Conservation (phyloP, 768 basidiomycete species). For the Mycena maculata region DNA sequence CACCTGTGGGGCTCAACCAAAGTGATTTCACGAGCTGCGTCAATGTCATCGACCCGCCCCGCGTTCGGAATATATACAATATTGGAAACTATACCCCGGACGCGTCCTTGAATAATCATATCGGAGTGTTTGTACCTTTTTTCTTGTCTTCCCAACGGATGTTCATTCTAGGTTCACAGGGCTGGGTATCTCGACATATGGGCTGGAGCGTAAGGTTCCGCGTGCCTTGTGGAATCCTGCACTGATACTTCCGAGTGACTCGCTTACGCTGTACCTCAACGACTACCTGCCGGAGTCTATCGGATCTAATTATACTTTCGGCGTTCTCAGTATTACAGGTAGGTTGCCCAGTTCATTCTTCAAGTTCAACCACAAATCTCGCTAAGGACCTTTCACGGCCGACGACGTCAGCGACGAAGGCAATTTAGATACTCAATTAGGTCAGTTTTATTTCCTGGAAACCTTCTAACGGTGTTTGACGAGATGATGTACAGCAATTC, state of each 20-base stretch:
- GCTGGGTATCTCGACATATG: slow-evolving; percentile 49
- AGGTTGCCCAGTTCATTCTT: background rate
- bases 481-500: slow-evolving; percentile 42
- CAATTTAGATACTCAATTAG: slow-evolving; percentile 58
- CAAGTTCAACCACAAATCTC: slow-evolving; percentile 5
- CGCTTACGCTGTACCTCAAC: slow-evolving; percentile 48
- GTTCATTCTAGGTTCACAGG: background rate
- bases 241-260: slow-evolving; percentile 39
- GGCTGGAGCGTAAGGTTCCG: slow-evolving; percentile 34
- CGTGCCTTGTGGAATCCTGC: slow-evolving; percentile 12
- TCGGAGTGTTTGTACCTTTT: slow-evolving; percentile 43
- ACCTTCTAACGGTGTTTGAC: slow-evolving; percentile 44
- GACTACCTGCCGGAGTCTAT: slow-evolving; percentile 43
- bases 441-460: slow-evolving; percentile 53
- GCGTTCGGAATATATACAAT: slow-evolving; percentile 51
- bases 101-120: slow-evolving; percentile 46
- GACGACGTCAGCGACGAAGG: slow-evolving; percentile 38
- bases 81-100: slow-evolving; percentile 46
- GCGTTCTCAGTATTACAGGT: slow-evolving; percentile 52
- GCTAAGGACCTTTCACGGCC: slow-evolving; percentile 20
- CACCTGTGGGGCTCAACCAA: slow-evolving; percentile 28
- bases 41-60: slow-evolving; percentile 48
- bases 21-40: slow-evolving; percentile 47
- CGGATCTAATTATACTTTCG: slow-evolving; percentile 51
- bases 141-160: background rate